Conservation (phyloP, 352 stramenopile genomes). For the Phytophthora kernoviae region DNA sequence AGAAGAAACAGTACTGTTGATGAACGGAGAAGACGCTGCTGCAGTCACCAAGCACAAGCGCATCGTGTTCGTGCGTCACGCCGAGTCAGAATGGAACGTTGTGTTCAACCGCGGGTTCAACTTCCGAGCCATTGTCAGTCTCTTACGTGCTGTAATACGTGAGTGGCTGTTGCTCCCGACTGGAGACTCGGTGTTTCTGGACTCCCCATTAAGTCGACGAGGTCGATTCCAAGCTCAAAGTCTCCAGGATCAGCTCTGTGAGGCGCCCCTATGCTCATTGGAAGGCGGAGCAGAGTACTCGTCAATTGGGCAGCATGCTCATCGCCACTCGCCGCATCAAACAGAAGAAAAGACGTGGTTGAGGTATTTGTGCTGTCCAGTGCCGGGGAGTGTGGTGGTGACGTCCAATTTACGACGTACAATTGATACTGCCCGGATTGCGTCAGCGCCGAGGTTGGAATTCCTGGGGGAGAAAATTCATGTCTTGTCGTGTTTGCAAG, state of each 20-base stretch:
- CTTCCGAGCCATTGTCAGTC: conserved; percentile 41
- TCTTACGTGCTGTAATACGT: conserved; percentile 57
- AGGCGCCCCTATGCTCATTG: conserved; percentile 17
- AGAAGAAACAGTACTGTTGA: conserved; percentile 1
- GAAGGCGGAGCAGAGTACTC: conserved; percentile 2
- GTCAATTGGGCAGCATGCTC: conserved; percentile 6
- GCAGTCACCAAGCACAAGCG: conserved; percentile 48
- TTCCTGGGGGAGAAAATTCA: conserved; percentile 65
- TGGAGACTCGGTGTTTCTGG: conserved; percentile 79
- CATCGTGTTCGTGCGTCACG: conserved; percentile 86
- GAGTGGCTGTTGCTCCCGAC: conserved; percentile 78
- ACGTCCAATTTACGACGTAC: conserved; percentile 75
- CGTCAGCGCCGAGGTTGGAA: conserved; percentile 64
- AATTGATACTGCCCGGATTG: conserved; percentile 84
- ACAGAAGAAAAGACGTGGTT: conserved; percentile 39
- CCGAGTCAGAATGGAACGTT: conserved; percentile 89
- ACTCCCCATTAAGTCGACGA: conserved; percentile 77
- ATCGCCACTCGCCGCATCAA: conserved; percentile 17
- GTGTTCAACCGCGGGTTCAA: conserved; percentile 85
- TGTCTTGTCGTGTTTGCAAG: conserved; percentile 83
- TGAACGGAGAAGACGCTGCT: background rate
- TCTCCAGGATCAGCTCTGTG: conserved; percentile 53
- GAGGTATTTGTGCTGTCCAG: conserved; percentile 47
- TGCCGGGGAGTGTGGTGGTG: conserved; percentile 67
- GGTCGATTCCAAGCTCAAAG: conserved; percentile 63